Evolutionary conservation across 2,329 filamentous ascomycete genomes (phyloP).

Genomic region (Furcasterigmium sp.): DNA sequence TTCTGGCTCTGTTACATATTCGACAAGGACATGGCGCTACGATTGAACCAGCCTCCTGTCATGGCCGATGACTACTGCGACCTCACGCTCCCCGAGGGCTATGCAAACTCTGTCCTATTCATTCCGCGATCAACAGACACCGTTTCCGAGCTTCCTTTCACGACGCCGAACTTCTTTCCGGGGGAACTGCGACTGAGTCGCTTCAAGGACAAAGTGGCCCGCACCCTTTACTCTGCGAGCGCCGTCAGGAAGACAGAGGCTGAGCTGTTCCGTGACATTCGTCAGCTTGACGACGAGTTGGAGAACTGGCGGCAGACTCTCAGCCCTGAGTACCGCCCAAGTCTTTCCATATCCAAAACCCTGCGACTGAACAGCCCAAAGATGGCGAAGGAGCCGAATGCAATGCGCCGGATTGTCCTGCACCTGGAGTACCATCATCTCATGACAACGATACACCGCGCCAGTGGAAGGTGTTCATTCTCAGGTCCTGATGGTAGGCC

Average conservation of each 20-base stretch:
- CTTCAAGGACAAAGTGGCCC: constrained; percentile 45
- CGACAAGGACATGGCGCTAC: constrained; percentile 51
- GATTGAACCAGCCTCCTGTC: constrained; percentile 45
- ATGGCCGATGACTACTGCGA: constrained; percentile 48
- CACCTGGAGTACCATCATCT: constrained; percentile 52
- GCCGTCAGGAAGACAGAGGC: constrained; percentile 46
- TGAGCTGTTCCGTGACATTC: constrained; percentile 47
- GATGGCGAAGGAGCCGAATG: constrained; percentile 19
- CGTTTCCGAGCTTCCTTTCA: no score
- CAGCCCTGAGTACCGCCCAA: constrained; percentile 37
- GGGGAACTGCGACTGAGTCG: constrained; percentile 43
- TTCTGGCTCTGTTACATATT: constrained; percentile 52
- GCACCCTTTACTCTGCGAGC: constrained; percentile 42
- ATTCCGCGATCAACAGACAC: constrained; percentile 10
- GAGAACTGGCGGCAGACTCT: constrained; percentile 49
- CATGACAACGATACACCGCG: constrained; percentile 49
- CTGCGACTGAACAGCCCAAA: constrained; percentile 7
- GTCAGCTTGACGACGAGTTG: constrained; percentile 51
- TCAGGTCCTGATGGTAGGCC: constrained; percentile 33
- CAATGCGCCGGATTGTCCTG: constrained; percentile 41
- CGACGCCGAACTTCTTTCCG: constrained; percentile 36
- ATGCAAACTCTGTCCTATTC: background rate
- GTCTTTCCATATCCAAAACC: constrained; percentile 34
- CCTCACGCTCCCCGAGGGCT: constrained; percentile 37
- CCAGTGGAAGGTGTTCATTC: constrained; percentile 44